phyloP scores from a whole-genome alignment of 1,139 yeast species.

The Hansenula sp. region DNA sequence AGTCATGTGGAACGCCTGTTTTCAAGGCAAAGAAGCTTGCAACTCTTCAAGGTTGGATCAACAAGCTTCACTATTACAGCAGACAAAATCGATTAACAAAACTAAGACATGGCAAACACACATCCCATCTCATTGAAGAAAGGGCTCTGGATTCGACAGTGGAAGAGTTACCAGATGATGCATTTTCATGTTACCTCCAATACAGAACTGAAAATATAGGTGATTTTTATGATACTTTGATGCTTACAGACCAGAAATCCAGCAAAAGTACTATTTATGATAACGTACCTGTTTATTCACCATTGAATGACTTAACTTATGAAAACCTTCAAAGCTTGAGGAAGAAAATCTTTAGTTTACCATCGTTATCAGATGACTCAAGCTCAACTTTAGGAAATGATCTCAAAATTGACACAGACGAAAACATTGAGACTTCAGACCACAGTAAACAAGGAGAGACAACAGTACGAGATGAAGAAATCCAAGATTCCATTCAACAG shows the following conservation, averaged over 20 bases:
- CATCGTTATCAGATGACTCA: conserved; percentile 13
- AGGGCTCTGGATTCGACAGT: not conserved
- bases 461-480: too few species aligned
- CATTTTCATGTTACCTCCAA: conserved; percentile 13
- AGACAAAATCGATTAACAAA: not conserved
- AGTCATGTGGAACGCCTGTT: conserved; percentile 7
- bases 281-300: conserved; percentile 10
- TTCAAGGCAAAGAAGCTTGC: conserved; percentile 8
- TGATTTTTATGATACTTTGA: conserved; percentile 6
- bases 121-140: not conserved
- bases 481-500: too few species aligned
- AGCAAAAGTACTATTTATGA: not conserved
- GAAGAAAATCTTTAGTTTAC: conserved; percentile 8
- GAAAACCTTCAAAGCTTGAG: conserved; percentile 16
- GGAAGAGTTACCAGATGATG: conserved; percentile 8
- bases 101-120: not conserved
- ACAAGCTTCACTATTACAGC: conserved; percentile 6
- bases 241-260: not conserved
- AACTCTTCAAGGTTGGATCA: conserved; percentile 8
- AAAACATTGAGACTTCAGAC: not conserved
- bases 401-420: not conserved
- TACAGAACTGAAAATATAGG: conserved; percentile 10
- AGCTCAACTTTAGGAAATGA: not conserved
- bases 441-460: not conserved
- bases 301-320: conserved; percentile 15